A percentile compares a stretch with the other conserved stretches of the same genome.
Conservation (phyloP, 1,284 basidiomycete species). For the Sphagnurus paluster region DNA sequence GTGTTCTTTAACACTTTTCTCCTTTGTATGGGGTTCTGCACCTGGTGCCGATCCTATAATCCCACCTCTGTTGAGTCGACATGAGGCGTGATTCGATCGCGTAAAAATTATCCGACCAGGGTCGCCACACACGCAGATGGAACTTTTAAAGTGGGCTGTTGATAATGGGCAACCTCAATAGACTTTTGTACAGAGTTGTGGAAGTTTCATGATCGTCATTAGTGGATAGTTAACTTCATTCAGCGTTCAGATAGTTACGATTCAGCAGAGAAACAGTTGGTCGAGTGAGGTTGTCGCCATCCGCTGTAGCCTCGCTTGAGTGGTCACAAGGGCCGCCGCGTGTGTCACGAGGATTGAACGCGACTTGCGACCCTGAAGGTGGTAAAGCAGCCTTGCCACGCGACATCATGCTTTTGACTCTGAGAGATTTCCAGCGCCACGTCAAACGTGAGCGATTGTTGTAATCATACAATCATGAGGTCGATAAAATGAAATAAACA, state of each 20-base stretch:
- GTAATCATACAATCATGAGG: neutral
- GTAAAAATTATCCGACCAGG: constrained; percentile 11
- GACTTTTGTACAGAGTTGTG: too few relatives aligned
- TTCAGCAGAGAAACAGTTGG: neutral
- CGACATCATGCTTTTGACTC: neutral
- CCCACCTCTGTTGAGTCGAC: constrained; percentile 18
- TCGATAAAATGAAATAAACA: neutral
- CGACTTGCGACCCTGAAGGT: constrained; percentile 6
- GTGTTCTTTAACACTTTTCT: constrained; percentile 1
- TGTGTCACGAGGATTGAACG: constrained; percentile 1
- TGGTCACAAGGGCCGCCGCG: constrained; percentile 3
- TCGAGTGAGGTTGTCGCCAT: constrained; percentile 2
- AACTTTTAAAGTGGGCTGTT: neutral
- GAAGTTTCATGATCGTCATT: too few relatives aligned
- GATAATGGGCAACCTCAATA: too few relatives aligned
- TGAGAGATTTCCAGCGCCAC: neutral
- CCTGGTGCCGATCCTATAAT: constrained; percentile 10
- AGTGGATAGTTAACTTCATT: too few relatives aligned
- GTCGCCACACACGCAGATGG: constrained; percentile 1
- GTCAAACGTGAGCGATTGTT: too few relatives aligned
- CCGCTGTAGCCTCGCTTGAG: neutral
- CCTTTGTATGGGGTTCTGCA: constrained; percentile 12
- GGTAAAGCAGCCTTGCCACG: neutral
- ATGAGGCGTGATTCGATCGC: constrained; percentile 21
- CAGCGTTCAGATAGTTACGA: constrained; percentile 1